Evolutionary conservation across 805 yeast species (phyloP).

Genomic region (Kodamaea leandrae): DNA sequence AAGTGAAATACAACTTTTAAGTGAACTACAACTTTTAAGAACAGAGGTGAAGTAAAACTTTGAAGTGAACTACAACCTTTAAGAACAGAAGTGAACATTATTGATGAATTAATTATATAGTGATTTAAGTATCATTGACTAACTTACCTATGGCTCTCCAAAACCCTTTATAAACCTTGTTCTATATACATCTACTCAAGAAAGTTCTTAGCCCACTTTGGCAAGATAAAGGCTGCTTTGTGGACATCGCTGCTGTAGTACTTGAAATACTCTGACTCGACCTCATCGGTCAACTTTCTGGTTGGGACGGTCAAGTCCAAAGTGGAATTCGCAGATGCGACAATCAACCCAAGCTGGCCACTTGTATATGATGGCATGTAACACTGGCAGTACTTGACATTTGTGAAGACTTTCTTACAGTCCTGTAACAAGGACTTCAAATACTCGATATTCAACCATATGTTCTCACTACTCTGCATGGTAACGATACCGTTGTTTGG

Average conservation of each 20-base stretch:
- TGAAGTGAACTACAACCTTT: too few species aligned
- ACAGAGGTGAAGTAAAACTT: too few species aligned
- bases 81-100: too few species aligned
- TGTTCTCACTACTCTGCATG: slow-evolving; percentile 74
- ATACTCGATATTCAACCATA: slow-evolving; percentile 66
- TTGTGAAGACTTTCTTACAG: slow-evolving; percentile 55
- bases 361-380: slow-evolving; percentile 87
- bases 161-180: not conserved
- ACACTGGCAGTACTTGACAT: slow-evolving; percentile 67
- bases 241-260: slow-evolving; percentile 72
- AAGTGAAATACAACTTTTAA: too few species aligned
- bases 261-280: slow-evolving; percentile 50
- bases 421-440: slow-evolving; percentile 46
- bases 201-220: slow-evolving; percentile 61
- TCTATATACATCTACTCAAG: not conserved
- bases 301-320: slow-evolving; percentile 50
- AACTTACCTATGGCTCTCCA: too few species aligned
- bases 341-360: slow-evolving; percentile 79
- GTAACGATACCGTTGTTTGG: slow-evolving; percentile 62
- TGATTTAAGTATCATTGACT: too few species aligned
- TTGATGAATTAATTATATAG: too few species aligned
- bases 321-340: slow-evolving; percentile 57
- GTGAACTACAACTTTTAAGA: too few species aligned
- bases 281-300: slow-evolving; percentile 42
- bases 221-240: slow-evolving; percentile 70